A percentile compares a stretch with the other conserved stretches of the same genome.
phyloP scores from a whole-genome alignment of 2,329 filamentous ascomycete genomes.

The Lasiodiplodia citricola region DNA sequence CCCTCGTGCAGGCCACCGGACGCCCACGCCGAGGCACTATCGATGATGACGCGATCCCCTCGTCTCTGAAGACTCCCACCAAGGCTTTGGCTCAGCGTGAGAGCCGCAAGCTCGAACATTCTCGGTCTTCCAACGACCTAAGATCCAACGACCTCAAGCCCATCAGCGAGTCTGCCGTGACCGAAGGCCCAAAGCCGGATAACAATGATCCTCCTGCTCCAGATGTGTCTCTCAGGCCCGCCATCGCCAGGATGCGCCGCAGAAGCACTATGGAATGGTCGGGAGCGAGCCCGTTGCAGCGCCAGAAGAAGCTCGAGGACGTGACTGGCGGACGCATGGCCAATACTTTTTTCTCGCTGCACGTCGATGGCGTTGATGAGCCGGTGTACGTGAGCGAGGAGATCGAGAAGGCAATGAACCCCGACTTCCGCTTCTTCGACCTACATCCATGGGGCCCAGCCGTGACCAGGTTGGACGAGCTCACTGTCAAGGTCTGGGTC shows the following conservation, averaged over 20 bases:
- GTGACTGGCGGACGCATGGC: conserved; percentile 74
- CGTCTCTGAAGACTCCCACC: conserved; percentile 67
- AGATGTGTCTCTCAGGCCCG: conserved; percentile 39
- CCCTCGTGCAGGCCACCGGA: conserved; percentile 63
- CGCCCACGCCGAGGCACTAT: conserved; percentile 65
- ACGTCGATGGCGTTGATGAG: conserved; percentile 60
- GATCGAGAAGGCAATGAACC: conserved; percentile 81
- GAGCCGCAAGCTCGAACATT: conserved; percentile 57
- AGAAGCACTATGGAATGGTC: conserved; percentile 69
- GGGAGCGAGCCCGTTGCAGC: conserved; percentile 60
- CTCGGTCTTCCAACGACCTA: conserved; percentile 64
- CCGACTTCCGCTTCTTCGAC: conserved; percentile 86
- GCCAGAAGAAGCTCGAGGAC: conserved; percentile 79
- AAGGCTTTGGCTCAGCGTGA: conserved; percentile 66
- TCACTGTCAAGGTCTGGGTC: conserved; percentile 78
- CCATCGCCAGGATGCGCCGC: conserved; percentile 51
- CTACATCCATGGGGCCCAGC: conserved; percentile 66
- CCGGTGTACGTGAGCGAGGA: conserved; percentile 92
- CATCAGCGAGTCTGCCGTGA: conserved; percentile 27
- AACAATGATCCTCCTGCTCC: conserved; percentile 34
- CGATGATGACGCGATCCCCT: conserved; percentile 76
- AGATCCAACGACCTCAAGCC: conserved; percentile 39
- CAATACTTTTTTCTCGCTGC: conserved; percentile 89
- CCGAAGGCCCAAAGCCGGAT: conserved; percentile 31
- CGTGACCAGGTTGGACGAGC: conserved; percentile 67